phyloP scores from a whole-genome alignment of 164 flowering plant species.

The Taxillus chinensis region DNA sequence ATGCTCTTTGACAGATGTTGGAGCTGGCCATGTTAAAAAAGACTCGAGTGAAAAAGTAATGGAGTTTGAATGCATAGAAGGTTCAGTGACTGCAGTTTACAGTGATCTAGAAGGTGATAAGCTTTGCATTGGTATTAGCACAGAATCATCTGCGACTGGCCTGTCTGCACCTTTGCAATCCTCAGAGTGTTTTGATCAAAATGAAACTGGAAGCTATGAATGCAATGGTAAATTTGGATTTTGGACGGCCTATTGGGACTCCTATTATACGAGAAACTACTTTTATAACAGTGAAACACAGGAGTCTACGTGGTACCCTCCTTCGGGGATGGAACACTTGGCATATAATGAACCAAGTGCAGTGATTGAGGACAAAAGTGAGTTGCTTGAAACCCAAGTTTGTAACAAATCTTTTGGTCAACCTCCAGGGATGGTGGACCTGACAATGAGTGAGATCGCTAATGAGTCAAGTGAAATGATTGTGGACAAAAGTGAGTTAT shows the following conservation, averaged over 20 bases:
- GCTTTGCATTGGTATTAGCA: conserved; percentile 6
- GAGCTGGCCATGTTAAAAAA: conserved; percentile 10
- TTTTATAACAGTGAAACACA: conserved; percentile 56
- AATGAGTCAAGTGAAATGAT: conserved; percentile 11
- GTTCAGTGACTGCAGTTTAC: conserved; percentile 9
- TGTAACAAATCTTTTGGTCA: conserved; percentile 11
- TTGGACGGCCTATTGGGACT: conserved; percentile 70
- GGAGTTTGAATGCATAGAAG: conserved; percentile 13
- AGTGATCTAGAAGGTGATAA: conserved; percentile 12
- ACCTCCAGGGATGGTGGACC: conserved; percentile 58
- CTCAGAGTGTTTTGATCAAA: conserved; percentile 10
- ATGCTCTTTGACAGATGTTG: conserved; percentile 17
- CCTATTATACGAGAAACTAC: conserved; percentile 49
- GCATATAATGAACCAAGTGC: conserved; percentile 12
- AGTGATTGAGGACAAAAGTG: conserved; percentile 9
- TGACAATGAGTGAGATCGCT: conserved; percentile 4
- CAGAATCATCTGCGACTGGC: conserved; percentile 13
- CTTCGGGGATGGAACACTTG: conserved; percentile 52
- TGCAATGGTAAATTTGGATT: conserved; percentile 27
- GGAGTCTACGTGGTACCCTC: conserved; percentile 76
- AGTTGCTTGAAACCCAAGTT: neutral
- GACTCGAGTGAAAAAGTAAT: conserved; percentile 9
- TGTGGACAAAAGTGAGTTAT: conserved; percentile 9
- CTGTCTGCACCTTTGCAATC: conserved; percentile 8
- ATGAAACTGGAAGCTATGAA: conserved; percentile 9